A percentile compares a stretch with the other conserved stretches of the same genome.
phyloP scores from a whole-genome alignment of 2,329 filamentous ascomycete species.

The Xylaria hypoxylon region DNA sequence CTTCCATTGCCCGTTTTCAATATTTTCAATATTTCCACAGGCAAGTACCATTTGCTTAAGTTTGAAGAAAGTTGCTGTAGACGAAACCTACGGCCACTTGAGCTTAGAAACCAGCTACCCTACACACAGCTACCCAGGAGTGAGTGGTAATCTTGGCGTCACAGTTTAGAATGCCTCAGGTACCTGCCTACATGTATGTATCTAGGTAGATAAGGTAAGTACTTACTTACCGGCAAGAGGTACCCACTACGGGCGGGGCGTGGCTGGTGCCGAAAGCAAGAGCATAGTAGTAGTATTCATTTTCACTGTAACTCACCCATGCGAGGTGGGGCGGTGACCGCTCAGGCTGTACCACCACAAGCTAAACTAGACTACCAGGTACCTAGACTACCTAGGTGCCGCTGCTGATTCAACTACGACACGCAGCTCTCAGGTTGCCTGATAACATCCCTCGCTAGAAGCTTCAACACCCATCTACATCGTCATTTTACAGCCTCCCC shows the following conservation, averaged over 20 bases:
- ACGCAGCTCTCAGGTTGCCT: conserved; percentile 51
- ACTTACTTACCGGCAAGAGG: too few relatives aligned
- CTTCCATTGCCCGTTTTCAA: too few relatives aligned
- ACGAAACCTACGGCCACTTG: neutral
- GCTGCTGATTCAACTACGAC: conserved; percentile 44
- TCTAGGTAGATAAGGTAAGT: too few relatives aligned
- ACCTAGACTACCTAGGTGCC: conserved; percentile 6
- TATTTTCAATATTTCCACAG: too few relatives aligned
- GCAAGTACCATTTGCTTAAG: too few relatives aligned
- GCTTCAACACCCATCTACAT: conserved; percentile 34
- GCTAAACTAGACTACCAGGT: conserved; percentile 9
- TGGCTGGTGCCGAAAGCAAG: too few relatives aligned
- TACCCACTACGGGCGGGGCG: too few relatives aligned
- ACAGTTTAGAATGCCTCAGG: too few relatives aligned
- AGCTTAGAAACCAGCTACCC: neutral
- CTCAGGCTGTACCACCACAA: neutral
- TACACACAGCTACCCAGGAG: conserved; percentile 5
- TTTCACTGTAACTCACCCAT: neutral
- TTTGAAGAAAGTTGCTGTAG: too few relatives aligned
- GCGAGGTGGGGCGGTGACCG: too few relatives aligned
- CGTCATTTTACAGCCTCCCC: neutral
- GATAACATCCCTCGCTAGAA: conserved; percentile 40
- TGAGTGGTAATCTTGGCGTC: neutral
- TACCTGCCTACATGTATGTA: neutral
- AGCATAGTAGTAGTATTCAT: too few relatives aligned